These are phyloP conservation scores for Cymbidium sinense DNA, from an alignment of 106 monocot genomes.

Conservation along the genomic window DNA sequence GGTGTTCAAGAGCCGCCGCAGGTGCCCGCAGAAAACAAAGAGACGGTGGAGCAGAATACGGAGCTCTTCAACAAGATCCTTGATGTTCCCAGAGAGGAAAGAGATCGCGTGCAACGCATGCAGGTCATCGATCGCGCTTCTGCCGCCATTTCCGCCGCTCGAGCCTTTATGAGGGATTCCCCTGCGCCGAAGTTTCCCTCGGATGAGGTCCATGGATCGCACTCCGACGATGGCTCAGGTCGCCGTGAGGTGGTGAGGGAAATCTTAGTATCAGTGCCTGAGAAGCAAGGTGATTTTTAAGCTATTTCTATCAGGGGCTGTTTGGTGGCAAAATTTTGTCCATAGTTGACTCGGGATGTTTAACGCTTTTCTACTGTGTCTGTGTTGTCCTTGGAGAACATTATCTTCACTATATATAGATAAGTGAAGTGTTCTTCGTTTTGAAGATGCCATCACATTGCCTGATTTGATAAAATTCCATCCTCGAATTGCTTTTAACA, in stretches of 20 bases:
- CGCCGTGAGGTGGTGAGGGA: background rate
- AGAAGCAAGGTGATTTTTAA: conserved; percentile 5
- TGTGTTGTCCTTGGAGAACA: no score
- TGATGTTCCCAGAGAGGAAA: conserved; percentile 57
- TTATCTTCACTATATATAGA: no score
- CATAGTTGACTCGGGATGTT: background rate
- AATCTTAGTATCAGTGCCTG: conserved; percentile 2
- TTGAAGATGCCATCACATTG: no score
- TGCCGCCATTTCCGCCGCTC: conserved; percentile 76
- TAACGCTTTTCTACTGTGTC: background rate
- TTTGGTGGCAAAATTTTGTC: background rate
- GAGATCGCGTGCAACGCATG: conserved; percentile 52
- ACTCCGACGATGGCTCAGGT: background rate
- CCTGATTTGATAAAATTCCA: no score
- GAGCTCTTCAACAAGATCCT: conserved; percentile 56
- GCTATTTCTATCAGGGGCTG: background rate
- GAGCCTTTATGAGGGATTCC: conserved; percentile 42
- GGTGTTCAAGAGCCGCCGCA: background rate
- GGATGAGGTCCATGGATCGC: background rate
- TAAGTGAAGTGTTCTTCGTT: no score
- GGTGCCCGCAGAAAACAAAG: background rate
- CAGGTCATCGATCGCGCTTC: conserved; percentile 88
- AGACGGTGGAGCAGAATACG: conserved; percentile 42
- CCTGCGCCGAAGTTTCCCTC: background rate
- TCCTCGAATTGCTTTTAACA: no score